Percentiles rank a stretch among this genome's conserved stretches.
Evolutionary conservation across 306 rosid genomes (phyloP).

Genomic region (Acacia acuminata): DNA sequence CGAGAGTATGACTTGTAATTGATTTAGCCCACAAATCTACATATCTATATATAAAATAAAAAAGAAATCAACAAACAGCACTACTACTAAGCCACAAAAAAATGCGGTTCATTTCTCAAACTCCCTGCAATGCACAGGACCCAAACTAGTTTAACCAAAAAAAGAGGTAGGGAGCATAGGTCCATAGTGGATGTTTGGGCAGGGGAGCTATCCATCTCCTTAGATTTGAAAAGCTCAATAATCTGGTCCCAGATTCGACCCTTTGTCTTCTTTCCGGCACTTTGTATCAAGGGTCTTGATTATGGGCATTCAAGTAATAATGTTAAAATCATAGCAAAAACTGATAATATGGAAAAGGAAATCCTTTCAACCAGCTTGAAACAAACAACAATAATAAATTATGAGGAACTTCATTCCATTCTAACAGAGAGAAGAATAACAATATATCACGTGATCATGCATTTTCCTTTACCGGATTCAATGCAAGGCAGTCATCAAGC

Average conservation of each 20-base stretch:
- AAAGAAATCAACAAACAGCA: background rate
- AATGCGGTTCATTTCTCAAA: background rate
- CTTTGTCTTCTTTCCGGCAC: background rate
- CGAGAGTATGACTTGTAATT: background rate
- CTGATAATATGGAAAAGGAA: background rate
- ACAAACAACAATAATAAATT: background rate
- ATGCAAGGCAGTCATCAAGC: conserved; percentile 86
- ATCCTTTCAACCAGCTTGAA: background rate
- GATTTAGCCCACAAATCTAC: background rate
- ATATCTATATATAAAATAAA: background rate
- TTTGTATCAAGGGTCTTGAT: too few relatives aligned
- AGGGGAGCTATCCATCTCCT: background rate
- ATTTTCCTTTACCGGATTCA: conserved; percentile 52
- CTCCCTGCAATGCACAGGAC: background rate
- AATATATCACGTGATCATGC: conserved; percentile 1
- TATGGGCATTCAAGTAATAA: background rate
- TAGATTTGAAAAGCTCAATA: background rate
- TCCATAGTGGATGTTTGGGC: background rate
- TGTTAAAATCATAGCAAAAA: background rate
- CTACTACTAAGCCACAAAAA: background rate
- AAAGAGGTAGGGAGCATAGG: background rate
- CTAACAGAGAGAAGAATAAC: conserved; percentile 20
- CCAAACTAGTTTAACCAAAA: background rate
- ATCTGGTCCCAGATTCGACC: background rate
- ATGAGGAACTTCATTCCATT: background rate